Conservation (phyloP, 768 basidiomycete genomes). For the Leccinum longicurvipes region DNA sequence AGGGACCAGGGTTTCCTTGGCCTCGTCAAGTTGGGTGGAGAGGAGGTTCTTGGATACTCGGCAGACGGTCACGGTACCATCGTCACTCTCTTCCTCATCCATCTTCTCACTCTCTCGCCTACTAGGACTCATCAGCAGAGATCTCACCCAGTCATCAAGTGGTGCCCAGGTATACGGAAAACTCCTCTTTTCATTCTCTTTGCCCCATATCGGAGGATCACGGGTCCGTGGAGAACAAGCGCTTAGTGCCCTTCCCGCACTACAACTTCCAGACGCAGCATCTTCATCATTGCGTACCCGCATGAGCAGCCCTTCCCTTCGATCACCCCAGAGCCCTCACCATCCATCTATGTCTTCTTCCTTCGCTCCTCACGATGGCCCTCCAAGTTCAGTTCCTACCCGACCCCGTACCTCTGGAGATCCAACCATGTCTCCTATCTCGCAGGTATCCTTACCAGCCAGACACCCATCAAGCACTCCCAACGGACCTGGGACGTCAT, state of each 20-base stretch:
- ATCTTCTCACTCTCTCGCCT: constrained; percentile 3
- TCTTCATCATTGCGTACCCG: constrained; percentile 14
- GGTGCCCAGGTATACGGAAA: constrained; percentile 69
- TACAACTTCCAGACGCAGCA: constrained; percentile 13
- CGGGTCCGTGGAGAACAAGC: constrained; percentile 18
- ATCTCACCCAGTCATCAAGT: constrained; percentile 37
- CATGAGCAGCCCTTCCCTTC: constrained; percentile 26
- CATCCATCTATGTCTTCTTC: constrained; percentile 22
- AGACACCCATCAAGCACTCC: constrained; percentile 13
- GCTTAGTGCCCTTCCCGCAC: constrained; percentile 10
- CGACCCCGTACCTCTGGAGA: constrained; percentile 20
- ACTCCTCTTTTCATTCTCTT: constrained; percentile 62
- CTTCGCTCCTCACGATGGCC: constrained; percentile 11
- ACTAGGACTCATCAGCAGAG: constrained; percentile 67
- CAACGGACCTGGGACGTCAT: constrained; percentile 2
- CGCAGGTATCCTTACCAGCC: constrained; percentile 11
- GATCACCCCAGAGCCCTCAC: constrained; percentile 15
- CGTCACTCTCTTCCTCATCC: not conserved
- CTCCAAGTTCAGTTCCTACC: constrained; percentile 5
- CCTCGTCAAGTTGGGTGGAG: constrained; percentile 51
- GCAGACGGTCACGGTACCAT: constrained; percentile 43
- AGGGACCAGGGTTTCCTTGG: constrained; percentile 79
- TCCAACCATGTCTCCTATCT: constrained; percentile 2
- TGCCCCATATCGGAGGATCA: constrained; percentile 31
- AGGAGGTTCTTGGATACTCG: constrained; percentile 52